These are phyloP conservation scores for Henckelia pumila DNA, from an alignment of 257 asterid genomes.

Conservation along the genomic window DNA sequence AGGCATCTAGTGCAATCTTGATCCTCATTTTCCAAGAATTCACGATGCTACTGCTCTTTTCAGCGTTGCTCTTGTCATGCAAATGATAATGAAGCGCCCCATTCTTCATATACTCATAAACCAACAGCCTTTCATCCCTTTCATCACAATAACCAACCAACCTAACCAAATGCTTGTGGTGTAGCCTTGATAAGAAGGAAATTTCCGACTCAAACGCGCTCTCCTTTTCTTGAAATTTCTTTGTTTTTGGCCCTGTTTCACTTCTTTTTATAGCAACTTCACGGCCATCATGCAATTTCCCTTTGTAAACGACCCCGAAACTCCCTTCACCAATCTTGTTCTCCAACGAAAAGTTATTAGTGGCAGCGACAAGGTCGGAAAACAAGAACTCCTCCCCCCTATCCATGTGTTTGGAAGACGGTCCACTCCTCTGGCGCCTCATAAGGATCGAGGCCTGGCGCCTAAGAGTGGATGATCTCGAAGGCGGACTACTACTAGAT, in stretches of 20 bases:
- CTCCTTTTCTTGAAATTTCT: slow-evolving; percentile 82
- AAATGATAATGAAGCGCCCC: slow-evolving; percentile 81
- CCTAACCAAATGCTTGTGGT: slow-evolving; percentile 84
- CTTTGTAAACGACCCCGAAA: slow-evolving; percentile 74
- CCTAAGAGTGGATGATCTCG: slow-evolving; percentile 75
- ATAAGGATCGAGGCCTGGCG: slow-evolving; percentile 73
- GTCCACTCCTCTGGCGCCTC: slow-evolving; percentile 90
- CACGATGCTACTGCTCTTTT: slow-evolving; percentile 43
- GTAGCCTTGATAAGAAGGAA: slow-evolving; percentile 75
- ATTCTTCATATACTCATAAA: slow-evolving; percentile 81
- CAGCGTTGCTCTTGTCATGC: slow-evolving; percentile 58
- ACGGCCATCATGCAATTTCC: slow-evolving; percentile 63
- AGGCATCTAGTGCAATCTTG: slow-evolving; percentile 69
- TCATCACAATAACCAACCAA: slow-evolving; percentile 78
- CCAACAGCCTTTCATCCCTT: slow-evolving; percentile 70
- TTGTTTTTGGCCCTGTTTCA: slow-evolving; percentile 52
- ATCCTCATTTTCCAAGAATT: slow-evolving; percentile 88
- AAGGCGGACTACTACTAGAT: slow-evolving; percentile 51
- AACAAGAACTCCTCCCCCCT: slow-evolving; percentile 72
- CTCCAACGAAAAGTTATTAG: slow-evolving; percentile 56
- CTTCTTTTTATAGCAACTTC: slow-evolving; percentile 84
- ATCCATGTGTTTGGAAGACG: slow-evolving; percentile 71
- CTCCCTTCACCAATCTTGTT: slow-evolving; percentile 88
- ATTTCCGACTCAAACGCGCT: slow-evolving; percentile 78
- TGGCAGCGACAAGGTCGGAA: slow-evolving; percentile 56